Evolutionary conservation across 2,329 filamentous ascomycete genomes (phyloP).

Genomic region (Colletotrichum destructivum): DNA sequence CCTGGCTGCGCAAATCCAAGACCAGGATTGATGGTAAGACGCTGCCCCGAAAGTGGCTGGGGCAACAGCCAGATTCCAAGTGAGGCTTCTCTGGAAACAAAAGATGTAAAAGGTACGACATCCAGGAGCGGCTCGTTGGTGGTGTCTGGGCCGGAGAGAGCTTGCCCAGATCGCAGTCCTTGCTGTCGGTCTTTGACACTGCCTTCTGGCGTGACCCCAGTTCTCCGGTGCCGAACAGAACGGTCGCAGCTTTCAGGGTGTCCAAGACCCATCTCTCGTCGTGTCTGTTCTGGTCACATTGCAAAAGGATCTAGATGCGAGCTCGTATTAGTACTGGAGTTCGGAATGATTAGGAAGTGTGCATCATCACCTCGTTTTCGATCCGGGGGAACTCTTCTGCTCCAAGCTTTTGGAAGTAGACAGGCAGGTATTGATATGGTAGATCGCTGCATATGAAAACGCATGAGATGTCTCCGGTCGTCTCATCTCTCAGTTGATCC

Average conservation of each 20-base stretch:
- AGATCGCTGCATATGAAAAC: slow-evolving; percentile 38
- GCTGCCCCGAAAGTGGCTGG: too few species aligned
- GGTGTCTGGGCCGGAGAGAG: too few species aligned
- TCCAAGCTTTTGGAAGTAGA: slow-evolving; percentile 21
- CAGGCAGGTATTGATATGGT: slow-evolving; percentile 28
- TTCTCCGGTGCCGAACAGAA: slow-evolving; percentile 17
- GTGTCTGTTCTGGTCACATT: slow-evolving; percentile 47
- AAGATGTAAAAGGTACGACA: too few species aligned
- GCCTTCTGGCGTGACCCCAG: slow-evolving; percentile 13
- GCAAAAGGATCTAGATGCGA: slow-evolving; percentile 45
- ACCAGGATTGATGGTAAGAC: too few species aligned
- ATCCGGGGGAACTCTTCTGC: slow-evolving; percentile 20
- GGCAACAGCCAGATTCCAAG: too few species aligned
- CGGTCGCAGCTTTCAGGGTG: slow-evolving; percentile 36
- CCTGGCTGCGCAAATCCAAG: too few species aligned
- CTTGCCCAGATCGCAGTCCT: background rate
- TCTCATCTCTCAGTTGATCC: background rate
- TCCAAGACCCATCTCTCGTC: slow-evolving; percentile 49
- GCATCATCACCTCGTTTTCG: slow-evolving; percentile 13
- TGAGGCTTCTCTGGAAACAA: too few species aligned
- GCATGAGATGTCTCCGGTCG: slow-evolving; percentile 19
- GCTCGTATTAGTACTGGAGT: background rate
- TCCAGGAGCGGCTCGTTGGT: too few species aligned
- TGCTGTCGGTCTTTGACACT: background rate
- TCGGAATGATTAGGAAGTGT: background rate